These are phyloP conservation scores for Pseudocercospora ulei DNA, from an alignment of 2,329 filamentous ascomycete species.

Conservation along the genomic window DNA sequence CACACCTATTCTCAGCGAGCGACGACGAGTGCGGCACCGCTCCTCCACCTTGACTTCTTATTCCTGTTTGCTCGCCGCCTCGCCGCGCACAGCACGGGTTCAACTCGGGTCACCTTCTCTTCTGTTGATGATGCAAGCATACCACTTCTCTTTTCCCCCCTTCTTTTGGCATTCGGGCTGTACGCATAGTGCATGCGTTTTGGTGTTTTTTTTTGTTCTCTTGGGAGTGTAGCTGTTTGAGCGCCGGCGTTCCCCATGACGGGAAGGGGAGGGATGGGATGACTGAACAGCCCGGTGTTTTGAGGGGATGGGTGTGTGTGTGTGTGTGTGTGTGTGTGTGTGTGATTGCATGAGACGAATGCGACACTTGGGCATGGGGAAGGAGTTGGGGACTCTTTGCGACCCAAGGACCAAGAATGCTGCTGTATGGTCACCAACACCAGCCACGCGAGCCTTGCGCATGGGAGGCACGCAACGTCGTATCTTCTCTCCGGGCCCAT, in stretches of 20 bases:
- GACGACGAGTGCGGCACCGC: constrained; percentile 7
- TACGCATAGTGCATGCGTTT: constrained; percentile 11
- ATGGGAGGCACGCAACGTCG: too few relatives aligned
- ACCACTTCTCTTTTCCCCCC: background rate
- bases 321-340: background rate
- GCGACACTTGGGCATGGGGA: constrained; percentile 1
- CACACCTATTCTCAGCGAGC: constrained; percentile 3
- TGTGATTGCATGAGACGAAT: background rate
- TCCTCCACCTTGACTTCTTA: constrained; percentile 18
- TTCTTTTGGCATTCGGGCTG: background rate
- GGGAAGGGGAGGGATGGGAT: constrained; percentile 10
- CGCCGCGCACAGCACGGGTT: background rate
- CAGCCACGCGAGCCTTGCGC: too few relatives aligned
- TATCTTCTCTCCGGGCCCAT: too few relatives aligned
- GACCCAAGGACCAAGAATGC: too few relatives aligned
- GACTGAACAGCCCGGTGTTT: constrained; percentile 10
- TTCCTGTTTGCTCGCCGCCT: constrained; percentile 11
- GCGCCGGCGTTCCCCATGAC: constrained; percentile 12
- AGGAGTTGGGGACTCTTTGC: too few relatives aligned
- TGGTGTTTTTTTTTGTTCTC: constrained; percentile 4
- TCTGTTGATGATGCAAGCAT: constrained; percentile 2
- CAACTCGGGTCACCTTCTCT: background rate
- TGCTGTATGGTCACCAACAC: too few relatives aligned
- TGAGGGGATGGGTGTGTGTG: too few relatives aligned
- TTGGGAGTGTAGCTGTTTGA: constrained; percentile 13